Evolutionary conservation across 1,284 basidiomycete species (phyloP).

Genomic region (Trichosporon sp.): DNA sequence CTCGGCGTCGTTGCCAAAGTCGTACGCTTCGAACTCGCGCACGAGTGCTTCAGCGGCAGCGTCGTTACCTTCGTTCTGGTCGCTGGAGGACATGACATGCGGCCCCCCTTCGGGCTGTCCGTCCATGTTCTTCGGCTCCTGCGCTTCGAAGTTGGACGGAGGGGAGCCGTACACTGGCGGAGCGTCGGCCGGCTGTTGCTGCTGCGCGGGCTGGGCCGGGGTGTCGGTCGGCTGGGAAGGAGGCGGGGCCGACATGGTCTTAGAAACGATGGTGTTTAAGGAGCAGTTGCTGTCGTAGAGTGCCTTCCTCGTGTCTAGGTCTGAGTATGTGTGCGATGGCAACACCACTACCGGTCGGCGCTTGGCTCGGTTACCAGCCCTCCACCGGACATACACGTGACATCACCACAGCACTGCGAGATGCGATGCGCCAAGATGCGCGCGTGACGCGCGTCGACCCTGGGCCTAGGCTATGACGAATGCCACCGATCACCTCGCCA

Average conservation of each 20-base stretch:
- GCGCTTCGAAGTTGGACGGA: not conserved
- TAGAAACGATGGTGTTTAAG: not conserved
- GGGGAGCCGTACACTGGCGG: not conserved
- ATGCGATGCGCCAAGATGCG: not conserved
- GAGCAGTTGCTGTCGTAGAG: not conserved
- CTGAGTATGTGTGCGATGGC: not conserved
- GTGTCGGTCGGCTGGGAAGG: not conserved
- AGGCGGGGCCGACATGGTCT: constrained; percentile 5
- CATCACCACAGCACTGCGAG: not conserved
- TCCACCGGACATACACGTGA: not conserved
- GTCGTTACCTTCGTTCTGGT: constrained; percentile 13
- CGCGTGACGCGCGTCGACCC: not conserved
- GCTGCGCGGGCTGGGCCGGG: no score
- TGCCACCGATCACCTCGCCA: not conserved
- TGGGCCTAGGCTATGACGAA: not conserved
- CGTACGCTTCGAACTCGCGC: constrained; percentile 44
- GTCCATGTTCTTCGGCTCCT: not conserved
- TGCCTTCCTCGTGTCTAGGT: not conserved
- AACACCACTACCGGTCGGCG: not conserved
- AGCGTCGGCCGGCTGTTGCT: not conserved
- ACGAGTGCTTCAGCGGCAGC: constrained; percentile 19
- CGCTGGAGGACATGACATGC: not conserved
- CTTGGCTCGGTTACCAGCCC: not conserved
- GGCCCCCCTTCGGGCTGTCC: not conserved
- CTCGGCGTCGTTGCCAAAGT: constrained; percentile 45